Evolutionary conservation across 257 asterid genomes (phyloP), one percentile per base, ranked within the genome.

Genomic region (Anisodus acutangulus): DNA sequence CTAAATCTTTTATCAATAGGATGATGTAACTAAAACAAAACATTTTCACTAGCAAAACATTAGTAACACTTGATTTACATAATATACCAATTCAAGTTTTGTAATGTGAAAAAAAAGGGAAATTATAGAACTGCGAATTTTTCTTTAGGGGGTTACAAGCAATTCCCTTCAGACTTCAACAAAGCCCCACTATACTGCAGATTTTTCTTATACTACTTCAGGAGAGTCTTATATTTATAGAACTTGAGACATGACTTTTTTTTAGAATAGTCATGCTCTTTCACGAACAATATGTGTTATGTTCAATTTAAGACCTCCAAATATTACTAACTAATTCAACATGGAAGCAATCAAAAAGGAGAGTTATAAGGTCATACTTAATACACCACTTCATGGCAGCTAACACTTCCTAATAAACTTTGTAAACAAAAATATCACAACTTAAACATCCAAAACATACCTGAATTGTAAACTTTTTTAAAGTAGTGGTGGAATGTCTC

Each of bases 401-500:
- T 63, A 10, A 1, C 13, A 63, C 67, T 63, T 22, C 3, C 39
- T 26, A 63, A 63, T 63, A 9, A 22, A 31, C 41, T 9, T 63
- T 1, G 3, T 10, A 22, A 9, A 55, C 60, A 55, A 12, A 58
- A 58, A 16, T 26, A 58, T 17, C 64, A 58, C 10, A 58, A 16
- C 9, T 16, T 16, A 11, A 55, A 62, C 35, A 60, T 60, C 67
- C 12, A 79, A 79, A 70, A 78, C 86, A 13, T 45, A 89, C 91
- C 89, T 72, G 87, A 76, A 85, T 68, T 54, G 9, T 82, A 53
- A 7, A 85, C 59, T 47, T 69, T 82, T 54, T 69, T 78, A 26
- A 84, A 59, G 60, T 68, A 84, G 39, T 82, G 83, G 71, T 76
- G 74, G 78, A 74, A 86, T 37, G 62, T 84, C 82, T 57, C 85